Evolutionary conservation across 331 rosid species (phyloP), one percentile per base, ranked within the genome.

Genomic region (Spiraea crenata): DNA sequence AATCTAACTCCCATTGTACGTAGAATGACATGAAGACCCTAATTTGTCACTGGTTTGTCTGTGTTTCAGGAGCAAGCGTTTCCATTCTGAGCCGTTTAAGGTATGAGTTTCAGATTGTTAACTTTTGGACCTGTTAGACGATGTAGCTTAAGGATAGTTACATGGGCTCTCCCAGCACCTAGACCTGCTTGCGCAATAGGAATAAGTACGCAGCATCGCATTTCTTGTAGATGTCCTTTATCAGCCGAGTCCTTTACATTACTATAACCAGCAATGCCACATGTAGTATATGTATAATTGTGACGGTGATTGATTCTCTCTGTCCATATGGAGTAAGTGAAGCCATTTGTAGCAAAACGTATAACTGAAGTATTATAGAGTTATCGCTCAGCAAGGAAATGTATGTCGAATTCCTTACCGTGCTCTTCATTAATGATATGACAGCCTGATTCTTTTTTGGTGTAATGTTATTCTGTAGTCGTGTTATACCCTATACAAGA

Each of bases 11-110:
- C 11, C 31, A 1, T 70, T 54, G 44, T 40, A 0, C 5, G n/a
- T 25, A 19, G 25, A 6, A 57, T 40, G 57, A 19, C 3, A 48
- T 40, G n/a, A 11, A 4, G 45, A 49, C 70, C 54, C 77, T 57
- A 37, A 65, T 62, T 69, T 70, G 15, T 8, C 49, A 77, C 57
- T 65, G 39, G n/a, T 59, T 54, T 79, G 19, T 49, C 88, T 79
- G 55, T 70, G 71, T 82, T 86, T 80, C 95, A 93, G 97, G 90
- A 78, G 73, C 78, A 83, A 88, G 86, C 83, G 84, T 71, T 37
- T 77, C 49, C 83, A 57, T 67, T 62, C 72, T 55, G 90, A 85
- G 66, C 80, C 59, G 72, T 77, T 35, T 54, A 84, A 90, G 96
- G 99, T 93, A 80, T n/a, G 41, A 60, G 46, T 81, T 42, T 70